These are phyloP conservation scores for Macrolepiota dolichaula DNA, from an alignment of 768 basidiomycete species.

Conservation along the genomic window DNA sequence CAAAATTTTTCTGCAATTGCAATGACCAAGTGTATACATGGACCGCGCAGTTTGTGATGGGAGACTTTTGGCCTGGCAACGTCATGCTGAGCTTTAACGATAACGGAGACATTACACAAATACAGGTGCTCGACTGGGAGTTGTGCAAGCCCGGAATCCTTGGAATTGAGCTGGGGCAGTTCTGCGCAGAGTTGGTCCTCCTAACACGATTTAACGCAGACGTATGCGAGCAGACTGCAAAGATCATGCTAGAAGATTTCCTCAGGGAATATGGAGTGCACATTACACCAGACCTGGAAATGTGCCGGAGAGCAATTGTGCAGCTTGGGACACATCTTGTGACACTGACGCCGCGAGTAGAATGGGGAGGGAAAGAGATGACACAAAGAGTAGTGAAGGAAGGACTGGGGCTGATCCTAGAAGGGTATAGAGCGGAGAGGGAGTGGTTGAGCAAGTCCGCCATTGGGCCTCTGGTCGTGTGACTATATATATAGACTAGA, in stretches of 20 bases:
- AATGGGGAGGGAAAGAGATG: slow-evolving; percentile 47
- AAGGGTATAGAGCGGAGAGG: slow-evolving; percentile 26
- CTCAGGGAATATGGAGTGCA: slow-evolving; percentile 38
- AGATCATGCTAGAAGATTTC: slow-evolving; percentile 39
- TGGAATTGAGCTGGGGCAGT: slow-evolving; percentile 60
- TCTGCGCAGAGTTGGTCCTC: slow-evolving; percentile 56
- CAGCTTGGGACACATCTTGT: slow-evolving; percentile 58
- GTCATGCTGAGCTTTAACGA: slow-evolving; percentile 41
- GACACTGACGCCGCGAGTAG: slow-evolving; percentile 42
- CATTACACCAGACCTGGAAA: slow-evolving; percentile 21
- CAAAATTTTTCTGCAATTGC: neutral
- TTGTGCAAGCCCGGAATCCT: slow-evolving; percentile 52
- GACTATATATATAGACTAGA: too few relatives aligned
- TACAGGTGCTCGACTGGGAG: slow-evolving; percentile 68
- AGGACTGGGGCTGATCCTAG: slow-evolving; percentile 43
- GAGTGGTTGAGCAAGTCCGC: slow-evolving; percentile 21
- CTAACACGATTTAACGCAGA: slow-evolving; percentile 44
- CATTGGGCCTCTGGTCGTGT: slow-evolving; percentile 16
- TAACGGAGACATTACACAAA: slow-evolving; percentile 30
- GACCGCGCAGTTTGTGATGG: slow-evolving; percentile 45
- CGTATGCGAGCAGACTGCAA: slow-evolving; percentile 29
- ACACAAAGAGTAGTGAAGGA: slow-evolving; percentile 47
- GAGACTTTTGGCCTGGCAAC: slow-evolving; percentile 77
- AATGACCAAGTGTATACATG: neutral
- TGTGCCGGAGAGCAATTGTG: slow-evolving; percentile 32